Evolutionary conservation across 2,329 filamentous ascomycete species (phyloP).

Genomic region (Pestalotiopsis fici): DNA sequence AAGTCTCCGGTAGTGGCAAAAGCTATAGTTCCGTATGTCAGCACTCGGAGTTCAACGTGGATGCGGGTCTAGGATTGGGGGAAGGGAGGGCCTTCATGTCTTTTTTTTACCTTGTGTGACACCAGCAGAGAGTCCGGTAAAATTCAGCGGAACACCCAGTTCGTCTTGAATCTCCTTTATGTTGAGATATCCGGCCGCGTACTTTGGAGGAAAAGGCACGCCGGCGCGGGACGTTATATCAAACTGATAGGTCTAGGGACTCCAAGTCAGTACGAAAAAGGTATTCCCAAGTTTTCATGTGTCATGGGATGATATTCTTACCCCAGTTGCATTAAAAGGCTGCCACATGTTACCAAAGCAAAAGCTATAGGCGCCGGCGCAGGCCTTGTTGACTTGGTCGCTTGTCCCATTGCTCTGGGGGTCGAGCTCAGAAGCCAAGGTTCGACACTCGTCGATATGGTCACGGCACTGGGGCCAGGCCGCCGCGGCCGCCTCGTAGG

Average conservation of each 20-base stretch:
- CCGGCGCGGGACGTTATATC: constrained; percentile 51
- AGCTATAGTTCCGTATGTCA: not conserved
- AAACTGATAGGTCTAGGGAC: constrained; percentile 31
- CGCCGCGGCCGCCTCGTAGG: constrained; percentile 44
- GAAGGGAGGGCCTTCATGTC: too few species aligned
- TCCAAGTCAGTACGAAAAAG: not conserved
- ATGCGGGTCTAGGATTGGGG: too few species aligned
- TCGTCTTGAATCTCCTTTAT: constrained; percentile 52
- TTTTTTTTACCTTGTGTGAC: not conserved
- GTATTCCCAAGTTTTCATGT: too few species aligned
- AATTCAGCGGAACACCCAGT: constrained; percentile 62
- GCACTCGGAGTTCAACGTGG: not conserved
- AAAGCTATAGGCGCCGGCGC: not conserved
- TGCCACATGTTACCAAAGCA: constrained; percentile 1
- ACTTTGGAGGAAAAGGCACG: constrained; percentile 50
- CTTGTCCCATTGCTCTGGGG: not conserved
- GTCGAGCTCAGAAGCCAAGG: not conserved
- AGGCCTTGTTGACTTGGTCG: not conserved
- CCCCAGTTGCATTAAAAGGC: not conserved
- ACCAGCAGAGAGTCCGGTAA: constrained; percentile 29
- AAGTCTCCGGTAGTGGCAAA: constrained; percentile 1
- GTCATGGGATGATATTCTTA: not conserved
- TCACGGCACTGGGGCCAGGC: constrained; percentile 13
- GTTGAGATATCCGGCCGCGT: constrained; percentile 55
- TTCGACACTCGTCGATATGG: not conserved